Base-by-base conservation (phyloP, 306 rosid species). In the Begonia fuchsioides region DNA sequence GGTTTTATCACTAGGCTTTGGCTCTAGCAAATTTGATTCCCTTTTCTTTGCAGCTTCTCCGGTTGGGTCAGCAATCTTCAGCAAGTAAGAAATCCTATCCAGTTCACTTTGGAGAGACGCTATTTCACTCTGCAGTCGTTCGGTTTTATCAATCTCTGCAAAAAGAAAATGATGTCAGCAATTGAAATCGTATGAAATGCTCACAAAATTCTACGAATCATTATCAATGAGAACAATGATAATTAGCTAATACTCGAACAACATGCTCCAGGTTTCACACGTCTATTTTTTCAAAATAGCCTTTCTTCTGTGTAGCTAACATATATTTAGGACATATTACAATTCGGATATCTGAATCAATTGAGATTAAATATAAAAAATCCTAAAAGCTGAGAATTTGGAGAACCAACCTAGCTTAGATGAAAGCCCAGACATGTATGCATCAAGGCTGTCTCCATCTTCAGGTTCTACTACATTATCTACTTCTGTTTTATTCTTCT, bases 31-130 rank as follows among this genome's bases (percentile, higher is more conserved):
- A 61, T 71, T 70, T 64, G 79, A 52, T 62, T 70, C 87, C 76
- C 97, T 79, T 75, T 72, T 90, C 79, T 68, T 81, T 38, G 84
- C 72, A 50, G 87, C 84, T 64, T 90, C 95, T 49, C 94, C 95
- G 0, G 84, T 64, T 51, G 97, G 95, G 63, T 90, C 97, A 54
- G 97, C 97, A 67, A 90, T 76, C 81, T 75, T 84, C 78, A 90
- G 57, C 56, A 84, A 75, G 80, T 76, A 90, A 55, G 63, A 61
- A 64, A 84, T 60, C 71, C 94, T 70, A 61, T 84, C 97, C 55
- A 84, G 71, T 57, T 90, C 85, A 8, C 93, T 51, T 72, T 84
- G 95, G 61, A 90, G 97, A 48, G 68, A 50, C 39, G 87, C 68
- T 50, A 79, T 26, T 68, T 84, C 95, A 63, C 69, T 74, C 70